A percentile compares a stretch with the other conserved stretches of the same genome.
Evolutionary conservation across 1,284 basidiomycete genomes (phyloP).

Genomic region (Ceratobasidium sp.): DNA sequence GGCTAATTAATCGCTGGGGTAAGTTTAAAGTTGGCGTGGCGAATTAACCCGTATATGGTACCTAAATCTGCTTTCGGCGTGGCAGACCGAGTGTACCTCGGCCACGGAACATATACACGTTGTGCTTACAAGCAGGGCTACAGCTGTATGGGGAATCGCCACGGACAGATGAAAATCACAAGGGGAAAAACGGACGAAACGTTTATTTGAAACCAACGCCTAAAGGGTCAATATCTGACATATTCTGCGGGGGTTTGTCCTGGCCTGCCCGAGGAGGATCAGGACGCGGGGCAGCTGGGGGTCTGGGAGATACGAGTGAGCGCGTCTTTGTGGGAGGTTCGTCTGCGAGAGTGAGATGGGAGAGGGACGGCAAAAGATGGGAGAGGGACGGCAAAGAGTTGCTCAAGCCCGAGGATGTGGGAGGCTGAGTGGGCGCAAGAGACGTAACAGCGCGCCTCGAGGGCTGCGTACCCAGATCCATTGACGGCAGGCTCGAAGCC

Average conservation of each 20-base stretch:
- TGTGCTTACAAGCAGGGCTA: slow-evolving; percentile 22
- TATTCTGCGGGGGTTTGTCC: neutral
- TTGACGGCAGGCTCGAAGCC: neutral
- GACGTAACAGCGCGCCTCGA: neutral
- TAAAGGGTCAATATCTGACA: slow-evolving; percentile 41
- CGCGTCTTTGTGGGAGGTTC: slow-evolving; percentile 9
- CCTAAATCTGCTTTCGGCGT: neutral
- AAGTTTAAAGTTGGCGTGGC: neutral
- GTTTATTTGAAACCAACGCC: slow-evolving; percentile 46
- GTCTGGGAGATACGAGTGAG: slow-evolving; percentile 16
- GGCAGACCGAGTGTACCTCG: no score
- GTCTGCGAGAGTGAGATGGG: slow-evolving; percentile 28
- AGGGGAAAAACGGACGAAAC: neutral
- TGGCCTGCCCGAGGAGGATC: slow-evolving; percentile 4
- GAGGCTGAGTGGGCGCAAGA: neutral
- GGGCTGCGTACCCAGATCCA: slow-evolving; percentile 1
- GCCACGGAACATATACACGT: slow-evolving; percentile 2
- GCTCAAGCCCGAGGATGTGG: slow-evolving; percentile 1
- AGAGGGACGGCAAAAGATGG: slow-evolving; percentile 23
- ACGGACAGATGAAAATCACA: slow-evolving; percentile 13
- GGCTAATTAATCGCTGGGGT: neutral
- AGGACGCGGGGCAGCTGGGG: slow-evolving; percentile 13
- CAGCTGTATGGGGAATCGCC: slow-evolving; percentile 16
- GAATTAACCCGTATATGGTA: neutral
- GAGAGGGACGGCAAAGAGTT: slow-evolving; percentile 29